These are phyloP conservation scores for Leccinum olivaceopallidum DNA, from an alignment of 768 basidiomycete species.

Conservation along the genomic window DNA sequence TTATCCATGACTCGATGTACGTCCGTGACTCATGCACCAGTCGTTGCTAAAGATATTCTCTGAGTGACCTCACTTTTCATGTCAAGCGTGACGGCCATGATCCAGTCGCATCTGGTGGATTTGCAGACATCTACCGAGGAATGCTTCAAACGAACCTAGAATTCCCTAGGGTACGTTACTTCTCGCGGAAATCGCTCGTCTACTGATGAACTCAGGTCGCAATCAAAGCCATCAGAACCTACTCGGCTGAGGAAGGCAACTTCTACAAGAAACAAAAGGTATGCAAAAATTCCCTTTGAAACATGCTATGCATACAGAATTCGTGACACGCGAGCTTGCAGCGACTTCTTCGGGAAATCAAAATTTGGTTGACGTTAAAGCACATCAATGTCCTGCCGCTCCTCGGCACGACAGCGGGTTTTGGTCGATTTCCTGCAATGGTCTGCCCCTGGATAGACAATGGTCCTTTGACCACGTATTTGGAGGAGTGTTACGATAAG, in stretches of 20 bases:
- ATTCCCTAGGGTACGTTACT: slow-evolving; percentile 1
- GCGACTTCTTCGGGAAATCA: slow-evolving; percentile 32
- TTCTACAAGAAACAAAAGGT: slow-evolving; percentile 15
- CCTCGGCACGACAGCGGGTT: slow-evolving; percentile 21
- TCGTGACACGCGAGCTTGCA: slow-evolving; percentile 1
- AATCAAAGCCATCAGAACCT: slow-evolving; percentile 21
- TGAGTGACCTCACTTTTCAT: slow-evolving; percentile 10
- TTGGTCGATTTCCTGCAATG: slow-evolving; percentile 31
- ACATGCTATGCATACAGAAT: background rate
- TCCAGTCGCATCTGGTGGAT: slow-evolving; percentile 18
- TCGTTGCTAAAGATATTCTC: background rate
- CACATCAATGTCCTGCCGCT: slow-evolving; percentile 27
- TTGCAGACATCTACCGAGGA: slow-evolving; percentile 19
- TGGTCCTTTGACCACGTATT: slow-evolving; percentile 21
- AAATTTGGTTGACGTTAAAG: slow-evolving; percentile 25
- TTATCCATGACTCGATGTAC: slow-evolving; percentile 5
- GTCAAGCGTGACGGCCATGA: slow-evolving; percentile 12
- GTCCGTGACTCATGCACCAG: background rate
- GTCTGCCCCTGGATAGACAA: slow-evolving; percentile 32
- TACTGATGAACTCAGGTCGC: slow-evolving; percentile 11
- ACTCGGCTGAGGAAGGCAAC: slow-evolving; percentile 11
- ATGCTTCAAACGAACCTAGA: slow-evolving; percentile 10
- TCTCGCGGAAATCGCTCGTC: too few relatives aligned
- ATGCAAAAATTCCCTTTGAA: background rate
- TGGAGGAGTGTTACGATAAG: slow-evolving; percentile 12